phyloP scores from a whole-genome alignment of 225 moss, liverwort and hornwort genomes.

The Ulota crispa region DNA sequence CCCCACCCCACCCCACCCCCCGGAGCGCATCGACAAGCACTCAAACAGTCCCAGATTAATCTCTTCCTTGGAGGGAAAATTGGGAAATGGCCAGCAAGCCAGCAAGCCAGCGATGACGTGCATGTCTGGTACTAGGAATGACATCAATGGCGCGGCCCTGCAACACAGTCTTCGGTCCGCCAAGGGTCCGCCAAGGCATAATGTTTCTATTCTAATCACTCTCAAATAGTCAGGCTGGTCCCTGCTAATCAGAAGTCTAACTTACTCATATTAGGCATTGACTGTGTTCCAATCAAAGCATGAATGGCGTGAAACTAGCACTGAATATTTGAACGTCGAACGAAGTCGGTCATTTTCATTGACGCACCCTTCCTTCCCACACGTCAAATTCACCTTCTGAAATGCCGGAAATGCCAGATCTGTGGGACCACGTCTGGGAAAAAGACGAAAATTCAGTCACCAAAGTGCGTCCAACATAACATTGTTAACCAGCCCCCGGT shows the following conservation, averaged over 20 bases:
- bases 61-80: background rate
- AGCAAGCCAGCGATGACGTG: background rate
- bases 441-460: too few species aligned
- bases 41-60: background rate
- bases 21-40: background rate
- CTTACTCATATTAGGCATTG: too few species aligned
- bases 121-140: background rate
- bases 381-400: too few species aligned
- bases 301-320: background rate
- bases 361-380: too few species aligned
- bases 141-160: conserved; percentile 4
- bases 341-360: background rate
- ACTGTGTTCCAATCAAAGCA: too few species aligned
- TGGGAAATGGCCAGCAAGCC: background rate
- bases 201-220: background rate
- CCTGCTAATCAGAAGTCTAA: background rate
- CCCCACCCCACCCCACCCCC: background rate
- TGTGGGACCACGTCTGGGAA: too few species aligned
- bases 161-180: background rate
- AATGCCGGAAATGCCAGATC: too few species aligned
- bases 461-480: too few species aligned
- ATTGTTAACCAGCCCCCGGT: too few species aligned
- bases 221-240: too few species aligned
- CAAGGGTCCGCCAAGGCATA: background rate
- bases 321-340: background rate